Evolutionary conservation across 139 green algal genomes (phyloP).

Genomic region (Micromonas commoda): DNA sequence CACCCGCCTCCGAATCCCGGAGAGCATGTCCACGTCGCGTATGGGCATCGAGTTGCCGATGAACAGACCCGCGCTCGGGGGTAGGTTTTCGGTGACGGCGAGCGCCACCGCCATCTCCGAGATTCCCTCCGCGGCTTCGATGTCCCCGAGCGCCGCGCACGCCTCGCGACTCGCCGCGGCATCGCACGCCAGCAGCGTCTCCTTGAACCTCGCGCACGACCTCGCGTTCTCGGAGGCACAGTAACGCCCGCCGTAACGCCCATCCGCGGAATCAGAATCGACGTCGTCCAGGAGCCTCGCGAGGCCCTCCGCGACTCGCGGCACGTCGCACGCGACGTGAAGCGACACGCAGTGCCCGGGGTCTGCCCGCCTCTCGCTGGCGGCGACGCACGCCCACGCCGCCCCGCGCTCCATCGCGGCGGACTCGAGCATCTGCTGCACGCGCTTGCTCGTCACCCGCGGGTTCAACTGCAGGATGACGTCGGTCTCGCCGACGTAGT

Average conservation of each 20-base stretch:
- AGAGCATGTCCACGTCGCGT: constrained; percentile 94
- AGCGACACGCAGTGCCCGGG: constrained; percentile 60
- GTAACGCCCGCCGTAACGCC: neutral
- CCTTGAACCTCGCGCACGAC: neutral
- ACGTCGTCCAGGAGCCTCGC: neutral
- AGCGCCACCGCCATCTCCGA: constrained; percentile 39
- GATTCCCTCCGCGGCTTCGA: neutral
- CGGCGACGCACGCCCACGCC: constrained; percentile 42
- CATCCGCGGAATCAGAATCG: neutral
- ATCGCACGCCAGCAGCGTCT: neutral
- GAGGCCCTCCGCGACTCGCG: constrained; percentile 2
- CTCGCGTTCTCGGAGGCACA: neutral
- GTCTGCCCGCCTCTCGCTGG: constrained; percentile 57
- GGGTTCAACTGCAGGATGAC: constrained; percentile 47
- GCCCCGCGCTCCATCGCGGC: constrained; percentile 32
- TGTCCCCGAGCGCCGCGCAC: neutral
- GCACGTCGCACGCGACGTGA: constrained; percentile 37
- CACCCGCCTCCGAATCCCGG: constrained; percentile 6
- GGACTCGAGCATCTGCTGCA: constrained; percentile 70
- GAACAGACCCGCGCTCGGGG: constrained; percentile 73
- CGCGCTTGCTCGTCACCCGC: constrained; percentile 79
- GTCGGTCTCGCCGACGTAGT: constrained; percentile 35
- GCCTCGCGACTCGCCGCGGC: neutral
- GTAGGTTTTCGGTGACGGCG: constrained; percentile 44
- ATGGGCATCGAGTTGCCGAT: constrained; percentile 98